Conservation (phyloP, 495 filamentous ascomycete genomes). For the Podospora bellae-mahoneyi region DNA sequence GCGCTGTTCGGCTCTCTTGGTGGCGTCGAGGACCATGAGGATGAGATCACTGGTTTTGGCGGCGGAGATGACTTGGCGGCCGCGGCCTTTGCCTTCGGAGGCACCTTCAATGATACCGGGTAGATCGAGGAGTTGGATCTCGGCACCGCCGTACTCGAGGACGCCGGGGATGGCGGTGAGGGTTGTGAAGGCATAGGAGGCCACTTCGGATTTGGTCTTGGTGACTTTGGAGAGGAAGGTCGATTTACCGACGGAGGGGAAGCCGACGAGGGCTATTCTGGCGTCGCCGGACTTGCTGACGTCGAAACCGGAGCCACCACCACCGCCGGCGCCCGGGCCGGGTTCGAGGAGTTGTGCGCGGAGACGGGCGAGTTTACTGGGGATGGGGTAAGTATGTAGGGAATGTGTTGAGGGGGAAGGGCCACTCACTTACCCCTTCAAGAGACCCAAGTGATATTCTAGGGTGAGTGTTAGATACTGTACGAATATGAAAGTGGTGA, state of each 20-base stretch:
- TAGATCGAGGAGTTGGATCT: slow-evolving; percentile 97
- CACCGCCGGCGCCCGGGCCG: slow-evolving; percentile 72
- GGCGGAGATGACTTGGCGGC: slow-evolving; percentile 96
- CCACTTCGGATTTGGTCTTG: slow-evolving; percentile 95
- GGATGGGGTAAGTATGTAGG: slow-evolving; percentile 15
- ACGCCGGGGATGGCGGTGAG: slow-evolving; percentile 97
- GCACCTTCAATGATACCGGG: slow-evolving; percentile 99
- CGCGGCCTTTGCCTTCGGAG: slow-evolving; percentile 92
- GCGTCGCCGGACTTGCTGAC: slow-evolving; percentile 97
- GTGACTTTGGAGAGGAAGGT: slow-evolving; percentile 99
- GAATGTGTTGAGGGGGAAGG: not conserved
- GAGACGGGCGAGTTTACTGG: slow-evolving; percentile 90
- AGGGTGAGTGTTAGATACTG: not conserved
- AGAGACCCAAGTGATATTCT: slow-evolving; percentile 97
- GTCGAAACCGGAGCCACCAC: slow-evolving; percentile 79
- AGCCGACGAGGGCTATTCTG: slow-evolving; percentile 93
- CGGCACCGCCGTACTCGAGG: slow-evolving; percentile 94
- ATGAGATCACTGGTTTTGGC: slow-evolving; percentile 98
- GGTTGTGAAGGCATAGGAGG: slow-evolving; percentile 96
- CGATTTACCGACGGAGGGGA: slow-evolving; percentile 98
- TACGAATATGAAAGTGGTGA: slow-evolving; percentile 12
- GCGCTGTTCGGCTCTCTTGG: slow-evolving; percentile 92
- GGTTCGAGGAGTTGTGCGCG: slow-evolving; percentile 95
- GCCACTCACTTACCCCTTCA: slow-evolving; percentile 73
- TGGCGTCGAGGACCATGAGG: slow-evolving; percentile 95